phyloP scores from a whole-genome alignment of 371 early-diverging fungal genomes.

The Apophysomyces elegans region DNA sequence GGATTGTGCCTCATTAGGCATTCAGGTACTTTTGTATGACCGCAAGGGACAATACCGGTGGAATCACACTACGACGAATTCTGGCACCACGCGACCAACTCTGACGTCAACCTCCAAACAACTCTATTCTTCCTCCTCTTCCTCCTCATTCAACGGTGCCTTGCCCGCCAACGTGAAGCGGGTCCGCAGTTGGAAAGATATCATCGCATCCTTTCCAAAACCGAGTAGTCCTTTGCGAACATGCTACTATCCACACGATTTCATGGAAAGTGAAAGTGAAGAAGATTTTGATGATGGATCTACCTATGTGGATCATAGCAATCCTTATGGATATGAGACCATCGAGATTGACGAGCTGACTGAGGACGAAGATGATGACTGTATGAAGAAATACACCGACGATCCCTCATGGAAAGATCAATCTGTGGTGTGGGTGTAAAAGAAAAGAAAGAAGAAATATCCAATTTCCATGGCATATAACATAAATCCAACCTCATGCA shows the following conservation, averaged over 20 bases:
- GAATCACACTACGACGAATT: conserved; percentile 35
- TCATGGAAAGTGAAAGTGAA: conserved; percentile 21
- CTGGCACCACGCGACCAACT: conserved; percentile 16
- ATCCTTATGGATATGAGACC: conserved; percentile 29
- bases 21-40: conserved; percentile 57
- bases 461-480: neutral
- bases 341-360: conserved; percentile 31
- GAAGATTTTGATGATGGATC: conserved; percentile 30
- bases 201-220: conserved; percentile 48
- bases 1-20: conserved; percentile 50
- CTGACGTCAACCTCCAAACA: conserved; percentile 37
- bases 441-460: neutral
- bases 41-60: conserved; percentile 49
- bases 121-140: conserved; percentile 21
- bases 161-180: conserved; percentile 46
- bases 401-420: conserved; percentile 11
- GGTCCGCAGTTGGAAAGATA: conserved; percentile 47
- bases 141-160: conserved; percentile 11
- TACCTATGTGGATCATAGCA: conserved; percentile 4
- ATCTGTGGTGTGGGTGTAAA: conserved; percentile 6
- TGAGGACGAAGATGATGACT: conserved; percentile 14
- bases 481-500: neutral
- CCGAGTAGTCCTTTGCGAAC: conserved; percentile 45
- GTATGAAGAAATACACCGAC: conserved; percentile 7
- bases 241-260: conserved; percentile 33